Percentiles rank a stretch among this genome's conserved stretches.
Conservation (phyloP, 2,329 filamentous ascomycete genomes). For the Talaromyces sp. region DNA sequence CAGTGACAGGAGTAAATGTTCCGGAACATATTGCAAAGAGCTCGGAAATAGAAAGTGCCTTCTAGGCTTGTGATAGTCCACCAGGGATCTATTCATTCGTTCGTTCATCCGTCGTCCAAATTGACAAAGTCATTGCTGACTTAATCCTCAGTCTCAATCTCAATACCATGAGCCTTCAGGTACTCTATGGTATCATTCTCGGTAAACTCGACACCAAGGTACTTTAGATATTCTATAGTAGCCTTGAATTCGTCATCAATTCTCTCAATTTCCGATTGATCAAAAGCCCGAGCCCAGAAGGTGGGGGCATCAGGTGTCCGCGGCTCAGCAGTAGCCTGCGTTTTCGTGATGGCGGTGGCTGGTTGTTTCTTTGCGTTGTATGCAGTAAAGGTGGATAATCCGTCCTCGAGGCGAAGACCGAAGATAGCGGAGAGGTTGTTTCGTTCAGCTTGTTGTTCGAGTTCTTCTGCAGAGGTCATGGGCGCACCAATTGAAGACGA, state of each 20-base stretch:
- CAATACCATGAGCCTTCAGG: neutral
- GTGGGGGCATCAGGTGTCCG: neutral
- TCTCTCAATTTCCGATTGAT: neutral
- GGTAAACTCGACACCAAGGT: neutral
- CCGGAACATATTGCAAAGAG: neutral
- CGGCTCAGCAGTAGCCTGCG: neutral
- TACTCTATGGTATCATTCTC: neutral
- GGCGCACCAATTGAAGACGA: neutral
- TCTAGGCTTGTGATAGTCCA: neutral
- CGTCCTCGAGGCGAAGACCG: slow-evolving; percentile 1
- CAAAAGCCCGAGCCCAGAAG: neutral
- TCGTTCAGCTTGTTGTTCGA: neutral
- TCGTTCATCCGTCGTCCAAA: neutral
- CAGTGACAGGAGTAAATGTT: neutral
- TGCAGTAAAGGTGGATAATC: neutral
- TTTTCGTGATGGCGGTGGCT: neutral
- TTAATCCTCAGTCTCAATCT: neutral
- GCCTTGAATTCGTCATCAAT: neutral
- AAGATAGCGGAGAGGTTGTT: slow-evolving; percentile 10
- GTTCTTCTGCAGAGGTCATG: slow-evolving; percentile 3
- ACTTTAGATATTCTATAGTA: neutral
- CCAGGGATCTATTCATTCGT: neutral
- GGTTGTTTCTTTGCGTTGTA: neutral
- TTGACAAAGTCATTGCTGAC: neutral
- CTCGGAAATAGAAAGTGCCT: neutral